Percentiles rank a stretch among this genome's conserved stretches.
These are phyloP conservation scores for Solanum tarijense DNA, from an alignment of 257 asterid species.

Conservation along the genomic window DNA sequence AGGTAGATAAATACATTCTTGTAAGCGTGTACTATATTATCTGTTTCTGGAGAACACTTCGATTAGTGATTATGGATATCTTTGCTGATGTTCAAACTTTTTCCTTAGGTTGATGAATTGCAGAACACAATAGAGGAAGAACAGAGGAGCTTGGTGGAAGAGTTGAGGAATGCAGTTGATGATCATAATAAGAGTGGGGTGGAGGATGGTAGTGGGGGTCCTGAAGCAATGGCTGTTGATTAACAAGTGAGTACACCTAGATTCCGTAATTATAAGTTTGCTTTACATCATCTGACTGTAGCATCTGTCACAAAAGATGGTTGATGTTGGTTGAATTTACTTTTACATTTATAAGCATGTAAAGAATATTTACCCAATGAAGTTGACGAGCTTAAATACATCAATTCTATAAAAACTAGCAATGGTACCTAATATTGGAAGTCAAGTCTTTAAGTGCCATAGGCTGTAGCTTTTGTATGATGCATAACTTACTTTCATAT, in stretches of 20 bases:
- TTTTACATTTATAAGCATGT: not conserved
- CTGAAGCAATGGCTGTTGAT: slow-evolving; percentile 77
- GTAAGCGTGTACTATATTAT: not conserved
- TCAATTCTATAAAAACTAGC: not conserved
- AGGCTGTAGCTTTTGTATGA: not conserved
- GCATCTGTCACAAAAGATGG: not conserved
- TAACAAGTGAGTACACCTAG: slow-evolving; percentile 12
- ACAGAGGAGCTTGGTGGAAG: slow-evolving; percentile 74
- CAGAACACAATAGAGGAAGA: slow-evolving; percentile 92
- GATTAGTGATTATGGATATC: not conserved
- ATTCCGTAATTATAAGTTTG: not conserved
- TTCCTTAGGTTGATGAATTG: slow-evolving; percentile 81
- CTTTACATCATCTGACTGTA: not conserved
- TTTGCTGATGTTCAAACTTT: not conserved
- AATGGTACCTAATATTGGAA: not conserved
- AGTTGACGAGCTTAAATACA: not conserved
- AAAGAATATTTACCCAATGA: not conserved
- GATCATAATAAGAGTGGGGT: slow-evolving; percentile 49
- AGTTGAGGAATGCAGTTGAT: slow-evolving; percentile 64
- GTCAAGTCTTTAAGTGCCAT: not conserved
- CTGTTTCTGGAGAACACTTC: not conserved
- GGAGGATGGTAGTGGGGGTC: slow-evolving; percentile 49
- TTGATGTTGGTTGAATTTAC: not conserved
- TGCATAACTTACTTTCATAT: not conserved
- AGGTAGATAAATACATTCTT: not conserved